Evolutionary conservation across 116 monocot species (phyloP), one percentile per base, ranked within the genome.

Genomic region (Dioscorea cayenensis): DNA sequence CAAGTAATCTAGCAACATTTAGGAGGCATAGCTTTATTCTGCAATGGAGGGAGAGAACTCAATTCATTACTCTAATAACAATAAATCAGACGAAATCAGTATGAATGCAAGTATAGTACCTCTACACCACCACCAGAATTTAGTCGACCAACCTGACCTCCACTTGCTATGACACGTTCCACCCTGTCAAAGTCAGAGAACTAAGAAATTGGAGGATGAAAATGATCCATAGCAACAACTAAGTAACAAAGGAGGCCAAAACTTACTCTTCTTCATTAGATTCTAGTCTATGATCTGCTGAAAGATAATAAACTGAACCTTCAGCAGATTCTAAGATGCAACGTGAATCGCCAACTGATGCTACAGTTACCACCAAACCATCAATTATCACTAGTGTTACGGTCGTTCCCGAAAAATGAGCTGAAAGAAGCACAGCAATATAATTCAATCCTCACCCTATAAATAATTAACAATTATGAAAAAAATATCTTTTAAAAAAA

Each of bases 221-320:
- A 32, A 32, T 32, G 32, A 32, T 32, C 32, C 4, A 32, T 2
- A 32, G 32, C 55, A 18, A 55, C 10, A 7, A 55, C 5, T 19
- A 55, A 16, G 55, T n/a, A 28, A 67, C 17, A 60, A 25, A 28
- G 49, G 12, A 68, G 62, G 19, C 5, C 12, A 71, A 65, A 22
- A 48, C 88, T 81, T 86, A 90, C 90, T 90, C 90, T 49, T 90
- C 86, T 74, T 82, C 72, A 63, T 90, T 87, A 28, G 19, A 70
- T n/a, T 90, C 90, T n/a, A 90, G 76, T 75, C 90, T 84, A 72
- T 90, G 90, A 76, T 90, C 90, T 75, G 84, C 90, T 65, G 87
- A 84, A 51, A 90, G 73, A 78, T 21, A 64, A 80, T 82, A 82
- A 43, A 90, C 28, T 20, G 87, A 72, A 71, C 90, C 90, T 76